Evolutionary conservation across 2,329 filamentous ascomycete species (phyloP), one percentile per base, ranked within the genome.

Genomic region (Periconia macrospinosa): DNA sequence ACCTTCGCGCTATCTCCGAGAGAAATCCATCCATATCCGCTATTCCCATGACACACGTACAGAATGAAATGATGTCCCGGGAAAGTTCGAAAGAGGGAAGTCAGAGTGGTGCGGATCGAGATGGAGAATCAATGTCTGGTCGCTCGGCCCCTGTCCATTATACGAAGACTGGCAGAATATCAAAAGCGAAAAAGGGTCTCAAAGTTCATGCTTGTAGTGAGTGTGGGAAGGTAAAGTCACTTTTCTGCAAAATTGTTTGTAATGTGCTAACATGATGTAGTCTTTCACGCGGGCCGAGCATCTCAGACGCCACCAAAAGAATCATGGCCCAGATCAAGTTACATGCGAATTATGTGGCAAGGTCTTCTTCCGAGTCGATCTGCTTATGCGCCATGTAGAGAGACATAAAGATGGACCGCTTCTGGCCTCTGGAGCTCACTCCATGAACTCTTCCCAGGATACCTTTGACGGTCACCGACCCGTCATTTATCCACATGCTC

Each of bases 261-360:
- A 2, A n/a, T 41, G 23, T 23, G 23, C 54, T 56, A 50, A 56
- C 44, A 30, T 37, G 9, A 35, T 52, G 14, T 19, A 75, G 73
- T 69, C 65, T 9, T 76, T 75, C 58, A 75, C 73, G 15, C 62
- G 74, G 30, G 71, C 71, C 7, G 74, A 76, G 53, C 74, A 76
- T 55, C 57, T 76, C 19, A 54, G 52, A 17, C 53, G 53, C 18
- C 54, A 56, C 17, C 54, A 56, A 30, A 56, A 56, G 41, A 56
- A 56, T 30, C 54, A 56, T 40, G 50, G 50, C 3, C 47, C 47
- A 10, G 52, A 47, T 30, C 50, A 50, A 45, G 50, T 56, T 11
- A 41, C 40, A 10, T 56, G 54, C 35, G 30, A 53, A 15, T 45
- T 56, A n/a, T 56, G 54, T 44, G 54, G 54, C 9, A 50, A 53